phyloP scores from a whole-genome alignment of 371 early-diverging fungal genomes.

The Mucor circinelloides region DNA sequence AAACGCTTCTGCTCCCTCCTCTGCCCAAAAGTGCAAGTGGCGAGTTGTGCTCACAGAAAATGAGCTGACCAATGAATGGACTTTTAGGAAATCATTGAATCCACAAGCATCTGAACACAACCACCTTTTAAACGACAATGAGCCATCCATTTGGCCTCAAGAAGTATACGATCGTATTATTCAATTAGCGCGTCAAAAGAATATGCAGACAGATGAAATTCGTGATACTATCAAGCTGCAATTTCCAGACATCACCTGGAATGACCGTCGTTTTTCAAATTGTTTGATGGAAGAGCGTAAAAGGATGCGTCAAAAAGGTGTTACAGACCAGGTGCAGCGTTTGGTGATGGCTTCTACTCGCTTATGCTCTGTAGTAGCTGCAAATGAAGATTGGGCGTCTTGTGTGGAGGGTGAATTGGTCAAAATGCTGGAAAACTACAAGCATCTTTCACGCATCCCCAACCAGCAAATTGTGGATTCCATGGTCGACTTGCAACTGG shows the following conservation, averaged over 20 bases:
- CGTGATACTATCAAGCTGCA: constrained; percentile 49
- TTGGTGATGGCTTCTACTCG: constrained; percentile 40
- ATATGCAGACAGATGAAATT: constrained; percentile 37
- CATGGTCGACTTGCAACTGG: constrained; percentile 17
- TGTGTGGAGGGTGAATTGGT: constrained; percentile 39
- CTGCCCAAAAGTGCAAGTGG: constrained; percentile 58
- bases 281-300: constrained; percentile 58
- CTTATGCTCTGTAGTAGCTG: constrained; percentile 43
- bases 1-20: constrained; percentile 12
- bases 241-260: constrained; percentile 62
- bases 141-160: constrained; percentile 35
- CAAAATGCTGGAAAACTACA: constrained; percentile 35
- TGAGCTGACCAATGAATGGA: constrained; percentile 45
- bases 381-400: constrained; percentile 46
- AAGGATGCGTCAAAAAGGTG: constrained; percentile 46
- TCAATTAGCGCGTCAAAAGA: constrained; percentile 39
- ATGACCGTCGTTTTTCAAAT: constrained; percentile 64
- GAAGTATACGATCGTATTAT: constrained; percentile 46
- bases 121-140: constrained; percentile 48
- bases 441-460: constrained; percentile 1
- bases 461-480: constrained; percentile 5
- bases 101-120: constrained; percentile 61
- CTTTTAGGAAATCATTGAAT: constrained; percentile 57
- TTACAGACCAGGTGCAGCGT: constrained; percentile 49
- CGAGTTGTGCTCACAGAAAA: constrained; percentile 55